Conservation (phyloP, 2,329 filamentous ascomycete species). For the Zasmidium citrigriseum region DNA sequence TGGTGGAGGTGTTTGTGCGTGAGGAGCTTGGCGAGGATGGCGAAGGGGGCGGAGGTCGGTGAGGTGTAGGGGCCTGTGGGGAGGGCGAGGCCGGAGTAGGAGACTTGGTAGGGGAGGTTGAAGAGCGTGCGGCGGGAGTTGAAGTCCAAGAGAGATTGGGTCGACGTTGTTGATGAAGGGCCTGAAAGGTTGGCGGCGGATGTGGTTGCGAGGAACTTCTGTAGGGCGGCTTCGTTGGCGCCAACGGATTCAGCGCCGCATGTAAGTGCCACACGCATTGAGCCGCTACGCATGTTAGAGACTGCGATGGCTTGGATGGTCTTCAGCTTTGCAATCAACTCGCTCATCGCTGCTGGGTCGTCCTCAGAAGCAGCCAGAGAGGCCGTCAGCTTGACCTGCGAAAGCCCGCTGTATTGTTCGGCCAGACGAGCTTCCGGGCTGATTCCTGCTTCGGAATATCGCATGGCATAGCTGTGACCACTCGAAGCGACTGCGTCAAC, state of each 20-base stretch:
- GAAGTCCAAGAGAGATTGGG: slow-evolving; percentile 24
- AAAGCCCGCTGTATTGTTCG: slow-evolving; percentile 87
- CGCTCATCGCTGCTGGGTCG: slow-evolving; percentile 68
- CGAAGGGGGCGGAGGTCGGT: slow-evolving; percentile 73
- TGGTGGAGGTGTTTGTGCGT: slow-evolving; percentile 97
- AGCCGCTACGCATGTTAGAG: slow-evolving; percentile 55
- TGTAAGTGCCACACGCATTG: slow-evolving; percentile 78
- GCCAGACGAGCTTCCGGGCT: slow-evolving; percentile 70
- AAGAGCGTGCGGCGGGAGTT: slow-evolving; percentile 72
- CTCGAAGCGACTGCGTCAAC: slow-evolving; percentile 89
- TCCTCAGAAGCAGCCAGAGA: slow-evolving; percentile 75
- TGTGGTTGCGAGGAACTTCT: slow-evolving; percentile 62
- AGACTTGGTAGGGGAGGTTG: slow-evolving; percentile 93
- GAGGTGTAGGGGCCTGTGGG: slow-evolving; percentile 83
- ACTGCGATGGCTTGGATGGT: slow-evolving; percentile 79
- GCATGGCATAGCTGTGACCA: slow-evolving; percentile 83
- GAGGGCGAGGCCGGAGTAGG: slow-evolving; percentile 82
- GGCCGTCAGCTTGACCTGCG: slow-evolving; percentile 83
- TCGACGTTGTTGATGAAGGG: slow-evolving; percentile 24
- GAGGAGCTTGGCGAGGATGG: slow-evolving; percentile 85
- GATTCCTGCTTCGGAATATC: slow-evolving; percentile 78
- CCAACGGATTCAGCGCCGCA: slow-evolving; percentile 74
- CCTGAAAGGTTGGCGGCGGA: slow-evolving; percentile 26
- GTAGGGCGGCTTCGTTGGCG: slow-evolving; percentile 70
- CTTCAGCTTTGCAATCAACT: slow-evolving; percentile 68